phyloP scores from a whole-genome alignment of 441 rosid genomes.

The Populus trichocarpa region DNA sequence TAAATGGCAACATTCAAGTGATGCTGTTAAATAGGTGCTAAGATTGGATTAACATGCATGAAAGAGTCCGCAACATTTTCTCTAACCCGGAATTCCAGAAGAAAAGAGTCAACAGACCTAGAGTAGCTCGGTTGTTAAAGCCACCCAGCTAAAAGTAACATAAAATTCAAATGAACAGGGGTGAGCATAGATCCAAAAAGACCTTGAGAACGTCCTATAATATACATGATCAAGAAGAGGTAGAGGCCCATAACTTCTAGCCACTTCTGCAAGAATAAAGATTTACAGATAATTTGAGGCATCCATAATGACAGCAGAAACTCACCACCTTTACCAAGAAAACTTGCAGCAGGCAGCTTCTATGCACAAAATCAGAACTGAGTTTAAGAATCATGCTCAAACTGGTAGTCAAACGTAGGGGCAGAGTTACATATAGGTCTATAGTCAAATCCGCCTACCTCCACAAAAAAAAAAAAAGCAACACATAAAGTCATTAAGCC shows the following conservation, averaged over 20 bases:
- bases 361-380: neutral
- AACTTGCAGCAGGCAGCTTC: neutral
- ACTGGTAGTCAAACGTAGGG: neutral
- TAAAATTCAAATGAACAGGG: neutral
- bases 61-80: neutral
- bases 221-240: neutral
- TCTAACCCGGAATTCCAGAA: neutral
- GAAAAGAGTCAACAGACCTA: neutral
- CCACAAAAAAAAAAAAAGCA: neutral
- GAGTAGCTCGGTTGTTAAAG: neutral
- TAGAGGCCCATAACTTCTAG: neutral
- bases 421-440: neutral
- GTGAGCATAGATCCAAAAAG: neutral
- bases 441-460: neutral
- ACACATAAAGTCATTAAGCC: neutral
- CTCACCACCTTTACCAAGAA: neutral
- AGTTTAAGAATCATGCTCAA: too few species aligned
- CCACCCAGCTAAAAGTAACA: neutral
- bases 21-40: neutral
- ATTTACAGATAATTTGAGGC: neutral
- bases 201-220: neutral
- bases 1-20: neutral
- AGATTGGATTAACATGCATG: neutral
- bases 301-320: neutral
- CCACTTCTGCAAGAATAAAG: neutral